Evolutionary conservation across 163 green algal species (phyloP).

Genomic region (Prototheca wickerhamii): DNA sequence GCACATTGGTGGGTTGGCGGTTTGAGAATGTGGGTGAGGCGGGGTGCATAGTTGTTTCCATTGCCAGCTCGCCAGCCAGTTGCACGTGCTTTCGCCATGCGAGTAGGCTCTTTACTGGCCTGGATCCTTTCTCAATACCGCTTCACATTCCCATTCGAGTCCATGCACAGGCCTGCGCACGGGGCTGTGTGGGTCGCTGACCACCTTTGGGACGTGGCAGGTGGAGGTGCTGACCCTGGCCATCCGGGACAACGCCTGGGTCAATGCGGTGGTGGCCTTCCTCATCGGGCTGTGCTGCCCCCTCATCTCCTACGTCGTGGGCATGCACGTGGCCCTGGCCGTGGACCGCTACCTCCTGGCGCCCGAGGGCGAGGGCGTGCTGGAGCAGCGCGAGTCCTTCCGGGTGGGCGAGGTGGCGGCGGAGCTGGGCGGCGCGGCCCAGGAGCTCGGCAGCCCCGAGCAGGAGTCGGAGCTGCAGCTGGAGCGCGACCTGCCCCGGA

Average conservation of each 20-base stretch:
- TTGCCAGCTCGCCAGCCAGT: no score
- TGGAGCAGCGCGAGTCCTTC: background rate
- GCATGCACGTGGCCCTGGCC: constrained; percentile 44
- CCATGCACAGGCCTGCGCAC: constrained; percentile 44
- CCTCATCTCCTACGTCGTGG: constrained; percentile 38
- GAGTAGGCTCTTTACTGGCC: background rate
- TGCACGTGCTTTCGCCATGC: no score
- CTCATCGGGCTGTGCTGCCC: constrained; percentile 41
- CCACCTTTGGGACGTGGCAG: constrained; percentile 77
- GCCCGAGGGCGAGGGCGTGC: background rate
- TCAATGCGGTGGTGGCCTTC: constrained; percentile 31
- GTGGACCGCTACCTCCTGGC: constrained; percentile 19
- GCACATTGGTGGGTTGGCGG: constrained; percentile 23
- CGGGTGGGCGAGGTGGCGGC: background rate
- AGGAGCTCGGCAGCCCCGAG: background rate
- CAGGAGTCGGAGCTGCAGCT: constrained; percentile 3
- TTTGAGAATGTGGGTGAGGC: background rate
- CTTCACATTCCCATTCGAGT: no score
- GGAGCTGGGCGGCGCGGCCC: background rate
- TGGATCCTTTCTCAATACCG: background rate
- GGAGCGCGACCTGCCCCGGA: constrained; percentile 6
- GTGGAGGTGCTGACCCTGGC: constrained; percentile 40
- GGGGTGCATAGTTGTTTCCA: background rate
- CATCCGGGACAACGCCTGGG: constrained; percentile 33
- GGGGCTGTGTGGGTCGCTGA: constrained; percentile 74